phyloP scores from a whole-genome alignment of 2,329 filamentous ascomycete species.

The Hypomyces rosellus region DNA sequence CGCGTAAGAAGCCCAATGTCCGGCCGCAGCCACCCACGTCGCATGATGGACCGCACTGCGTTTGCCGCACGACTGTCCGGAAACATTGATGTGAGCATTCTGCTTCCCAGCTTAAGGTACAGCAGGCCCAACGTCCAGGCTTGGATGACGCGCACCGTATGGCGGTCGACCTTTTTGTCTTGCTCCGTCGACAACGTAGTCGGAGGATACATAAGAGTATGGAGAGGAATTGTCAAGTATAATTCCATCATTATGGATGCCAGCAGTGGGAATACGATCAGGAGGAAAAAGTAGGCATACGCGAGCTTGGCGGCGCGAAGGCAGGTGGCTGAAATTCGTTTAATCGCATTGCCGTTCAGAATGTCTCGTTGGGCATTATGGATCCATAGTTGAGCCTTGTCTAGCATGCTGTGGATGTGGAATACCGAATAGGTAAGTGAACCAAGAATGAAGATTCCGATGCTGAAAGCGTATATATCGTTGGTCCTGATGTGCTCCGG shows the following conservation, averaged over 20 bases:
- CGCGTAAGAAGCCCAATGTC: constrained; percentile 74
- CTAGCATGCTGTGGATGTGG: constrained; percentile 39
- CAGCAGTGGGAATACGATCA: constrained; percentile 73
- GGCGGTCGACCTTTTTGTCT: constrained; percentile 31
- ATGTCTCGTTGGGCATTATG: constrained; percentile 18
- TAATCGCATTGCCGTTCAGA: constrained; percentile 16
- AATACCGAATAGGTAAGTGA: constrained; percentile 56
- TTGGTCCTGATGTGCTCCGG: constrained; percentile 71
- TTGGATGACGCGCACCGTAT: constrained; percentile 82
- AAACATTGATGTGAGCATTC: constrained; percentile 61
- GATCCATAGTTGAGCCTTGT: constrained; percentile 26
- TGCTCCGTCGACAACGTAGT: constrained; percentile 22
- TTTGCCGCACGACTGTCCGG: constrained; percentile 64
- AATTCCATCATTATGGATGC: constrained; percentile 77
- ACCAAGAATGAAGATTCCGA: constrained; percentile 78
- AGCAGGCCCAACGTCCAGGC: constrained; percentile 91
- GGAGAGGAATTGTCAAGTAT: constrained; percentile 80
- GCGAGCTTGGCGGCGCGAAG: constrained; percentile 42
- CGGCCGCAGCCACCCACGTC: constrained; percentile 70
- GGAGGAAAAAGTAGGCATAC: constrained; percentile 71
- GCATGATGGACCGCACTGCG: constrained; percentile 68
- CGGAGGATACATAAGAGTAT: constrained; percentile 61
- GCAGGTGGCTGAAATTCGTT: constrained; percentile 21
- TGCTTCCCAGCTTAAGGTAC: constrained; percentile 74
- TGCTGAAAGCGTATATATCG: constrained; percentile 93